A percentile compares a stretch with the other conserved stretches of the same genome.
Evolutionary conservation across 441 rosid genomes (phyloP).

Genomic region (Breynia disticha): DNA sequence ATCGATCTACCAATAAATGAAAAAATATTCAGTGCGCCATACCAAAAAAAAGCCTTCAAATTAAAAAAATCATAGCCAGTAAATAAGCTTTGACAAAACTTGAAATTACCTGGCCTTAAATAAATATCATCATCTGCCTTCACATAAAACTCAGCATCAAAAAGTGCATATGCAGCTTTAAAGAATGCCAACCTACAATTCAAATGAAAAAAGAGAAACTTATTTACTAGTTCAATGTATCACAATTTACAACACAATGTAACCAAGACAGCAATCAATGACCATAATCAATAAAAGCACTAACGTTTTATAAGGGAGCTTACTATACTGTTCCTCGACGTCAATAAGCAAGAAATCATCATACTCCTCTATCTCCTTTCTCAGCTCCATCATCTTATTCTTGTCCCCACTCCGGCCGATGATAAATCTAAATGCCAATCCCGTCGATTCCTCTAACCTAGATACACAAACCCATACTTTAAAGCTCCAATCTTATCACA

Average conservation of each 20-base stretch:
- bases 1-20: constrained; percentile 47
- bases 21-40: constrained; percentile 1
- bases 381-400: constrained; percentile 52
- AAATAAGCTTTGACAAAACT: constrained; percentile 6
- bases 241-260: neutral
- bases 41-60: neutral
- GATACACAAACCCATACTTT: neutral
- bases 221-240: neutral
- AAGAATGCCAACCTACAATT: constrained; percentile 70
- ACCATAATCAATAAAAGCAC: constrained; percentile 19
- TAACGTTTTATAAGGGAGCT: constrained; percentile 98
- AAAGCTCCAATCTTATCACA: neutral
- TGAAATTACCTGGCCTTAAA: constrained; percentile 65
- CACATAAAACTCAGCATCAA: constrained; percentile 78
- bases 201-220: neutral
- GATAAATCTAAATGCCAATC: constrained; percentile 68
- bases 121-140: constrained; percentile 95
- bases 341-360: constrained; percentile 87
- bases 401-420: constrained; percentile 60
- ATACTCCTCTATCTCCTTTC: constrained; percentile 55
- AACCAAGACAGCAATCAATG: neutral
- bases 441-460: constrained; percentile 84
- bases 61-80: neutral
- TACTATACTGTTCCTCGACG: constrained; percentile 88
- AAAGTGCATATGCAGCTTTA: constrained; percentile 75